Evolutionary conservation across 192 early-diverging fungal species (phyloP).

Genomic region (Gaertneriomyces semiglobifer): DNA sequence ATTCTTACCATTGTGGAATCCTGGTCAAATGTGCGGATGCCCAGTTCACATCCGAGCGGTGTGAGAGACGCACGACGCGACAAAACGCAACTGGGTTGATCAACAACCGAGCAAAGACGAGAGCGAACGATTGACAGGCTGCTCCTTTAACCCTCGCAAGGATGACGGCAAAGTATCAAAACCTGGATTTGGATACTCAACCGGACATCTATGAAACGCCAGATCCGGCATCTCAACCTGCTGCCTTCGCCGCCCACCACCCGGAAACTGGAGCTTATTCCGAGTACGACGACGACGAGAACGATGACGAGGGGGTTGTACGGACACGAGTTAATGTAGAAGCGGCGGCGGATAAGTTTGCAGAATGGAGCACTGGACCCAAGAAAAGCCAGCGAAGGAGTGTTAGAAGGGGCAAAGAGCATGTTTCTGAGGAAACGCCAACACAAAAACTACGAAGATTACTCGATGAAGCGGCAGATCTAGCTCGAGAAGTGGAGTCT

Average conservation of each 20-base stretch:
- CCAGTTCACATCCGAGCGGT: too few relatives aligned
- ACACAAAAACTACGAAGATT: conserved; percentile 74
- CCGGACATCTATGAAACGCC: conserved; percentile 87
- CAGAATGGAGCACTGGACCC: conserved; percentile 50
- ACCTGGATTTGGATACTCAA: conserved; percentile 58
- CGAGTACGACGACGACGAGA: conserved; percentile 41
- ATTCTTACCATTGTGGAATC: too few relatives aligned
- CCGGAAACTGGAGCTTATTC: background rate
- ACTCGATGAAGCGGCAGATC: conserved; percentile 78
- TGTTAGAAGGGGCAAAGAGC: conserved; percentile 40
- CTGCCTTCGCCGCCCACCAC: background rate
- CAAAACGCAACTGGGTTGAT: too few relatives aligned
- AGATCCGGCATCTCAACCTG: conserved; percentile 32
- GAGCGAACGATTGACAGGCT: too few relatives aligned
- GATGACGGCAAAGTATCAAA: too few relatives aligned
- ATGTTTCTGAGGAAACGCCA: conserved; percentile 57
- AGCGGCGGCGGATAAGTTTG: conserved; percentile 57
- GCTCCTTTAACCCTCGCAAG: too few relatives aligned
- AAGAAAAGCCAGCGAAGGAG: conserved; percentile 50
- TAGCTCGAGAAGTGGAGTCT: conserved; percentile 57
- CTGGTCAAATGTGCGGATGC: too few relatives aligned
- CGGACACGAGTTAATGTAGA: conserved; percentile 48
- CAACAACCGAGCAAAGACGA: too few relatives aligned
- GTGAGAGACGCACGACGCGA: too few relatives aligned
- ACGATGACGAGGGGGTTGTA: conserved; percentile 57